Evolutionary conservation across 1,284 basidiomycete genomes (phyloP), one percentile per base, ranked within the genome.

Genomic region (Ganoderma lingzhi): DNA sequence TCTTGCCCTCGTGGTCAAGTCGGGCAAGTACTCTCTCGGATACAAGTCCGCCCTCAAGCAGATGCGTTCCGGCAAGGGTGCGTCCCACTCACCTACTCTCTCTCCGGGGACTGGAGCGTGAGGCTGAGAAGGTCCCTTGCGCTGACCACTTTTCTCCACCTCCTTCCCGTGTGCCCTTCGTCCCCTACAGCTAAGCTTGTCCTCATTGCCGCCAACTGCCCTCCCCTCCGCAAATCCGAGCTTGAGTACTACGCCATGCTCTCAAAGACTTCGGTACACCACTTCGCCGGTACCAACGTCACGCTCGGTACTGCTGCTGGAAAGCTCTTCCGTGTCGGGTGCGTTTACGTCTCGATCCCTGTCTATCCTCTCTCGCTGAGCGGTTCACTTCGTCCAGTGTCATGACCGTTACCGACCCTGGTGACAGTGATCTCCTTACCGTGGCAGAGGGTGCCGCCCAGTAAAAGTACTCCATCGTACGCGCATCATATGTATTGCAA

Each of bases 161-260:
- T 69, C 74, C 64, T 73, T 63, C 64, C 39, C 65, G 39, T 41
- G 39, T 41, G 39, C 12, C 10, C 6, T 65, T 35, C 71, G 41
- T 65, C 63, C 56, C 39, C 58, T 76, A 62, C 82, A 98, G 98
- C 97, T 83, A 99, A 99, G 87, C 95, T 99, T 78, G 93, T 99
- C 80, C 87, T 99, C 82, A 99, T 99, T 82, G 96, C 97, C 79
- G 97, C 96, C 78, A 99, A 99, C 89, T 98, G 96, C 86, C 98
- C 97, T 70, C 98, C 98, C 74, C 91, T 99, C 75, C 95, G 98
- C 85, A 98, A 98, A 85, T 98, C 97, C 70, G 98, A 99, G 90
- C 89, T 99, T 74, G 98, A 99, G 89, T 99, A 99, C 90, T 99
- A 99, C 84, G 98, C 98, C 86, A 99, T 99, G 97, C 89, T 99